Evolutionary conservation across 2,329 filamentous ascomycete species (phyloP), one percentile per base, ranked within the genome.

Genomic region (Calonectria ilicicola): DNA sequence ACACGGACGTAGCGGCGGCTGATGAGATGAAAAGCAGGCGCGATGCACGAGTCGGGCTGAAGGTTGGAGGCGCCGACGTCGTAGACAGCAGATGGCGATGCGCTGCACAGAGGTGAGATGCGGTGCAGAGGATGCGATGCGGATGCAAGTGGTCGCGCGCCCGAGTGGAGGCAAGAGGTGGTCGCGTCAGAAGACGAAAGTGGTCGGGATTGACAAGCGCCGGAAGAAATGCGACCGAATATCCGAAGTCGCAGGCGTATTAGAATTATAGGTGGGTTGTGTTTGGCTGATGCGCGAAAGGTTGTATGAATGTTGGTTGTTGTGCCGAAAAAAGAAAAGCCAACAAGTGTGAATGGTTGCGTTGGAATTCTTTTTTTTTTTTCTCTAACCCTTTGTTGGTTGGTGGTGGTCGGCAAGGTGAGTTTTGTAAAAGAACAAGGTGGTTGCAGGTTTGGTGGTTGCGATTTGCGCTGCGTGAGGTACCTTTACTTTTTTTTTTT

Each of bases 401-500:
- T 69, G 46, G 65, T 74, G 46, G 65, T 74, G 68, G 65, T 70
- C 65, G 69, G 74, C 60, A 72, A 27, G 32, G 69, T 69, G 67
- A 53, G 70, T 70, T 35, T 35, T 29, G 64, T 23, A 40, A 38
- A 53, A 49, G 44, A 35, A 56, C 19, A 64, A 58, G 40, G 67
- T 51, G 62, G 42, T 51, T 40, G 58, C 63, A 67, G 64, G n/a
- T 26, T 53, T 56, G 62, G 72, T 65, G 65, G 65, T 49, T 67
- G 58, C 23, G 72, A 47, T 64, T 71, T 70, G 72, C 68, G 63
- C 62, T 40, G 60, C 51, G 23, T 56, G 58, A 75, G 69, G 78
- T 80, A 79, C 73, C 75, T 77, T 58, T 66, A 53, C 65, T 69
- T 74, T 76, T 73, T 74, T 74, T 65, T 76, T 44, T 44, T 44